Conservation (phyloP, 176 grass and related monocot genomes). For the Tillandsia leiboldiana region DNA sequence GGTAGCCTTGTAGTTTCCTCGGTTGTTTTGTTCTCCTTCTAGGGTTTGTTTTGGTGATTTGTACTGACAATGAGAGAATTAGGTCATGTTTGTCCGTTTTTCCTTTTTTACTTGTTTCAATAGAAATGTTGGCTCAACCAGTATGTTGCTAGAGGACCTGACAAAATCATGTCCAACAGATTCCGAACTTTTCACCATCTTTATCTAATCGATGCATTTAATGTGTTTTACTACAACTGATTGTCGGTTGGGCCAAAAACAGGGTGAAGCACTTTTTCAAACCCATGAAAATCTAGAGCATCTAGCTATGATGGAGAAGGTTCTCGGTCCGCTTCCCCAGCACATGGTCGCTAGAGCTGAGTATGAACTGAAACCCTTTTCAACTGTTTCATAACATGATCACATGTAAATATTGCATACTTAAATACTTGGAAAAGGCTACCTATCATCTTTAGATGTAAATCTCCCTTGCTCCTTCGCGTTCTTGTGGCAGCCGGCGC, state of each 20-base stretch:
- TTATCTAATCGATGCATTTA: neutral
- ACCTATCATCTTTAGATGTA: neutral
- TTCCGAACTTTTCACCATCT: neutral
- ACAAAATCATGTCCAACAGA: no score
- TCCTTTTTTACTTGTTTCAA: no score
- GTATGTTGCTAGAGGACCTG: no score
- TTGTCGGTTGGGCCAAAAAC: conserved; percentile 19
- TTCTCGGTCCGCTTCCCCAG: conserved; percentile 72
- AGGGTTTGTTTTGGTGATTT: no score
- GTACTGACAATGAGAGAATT: no score
- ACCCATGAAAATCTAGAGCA: conserved; percentile 98
- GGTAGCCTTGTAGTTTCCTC: no score
- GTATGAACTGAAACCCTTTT: conserved; percentile 38
- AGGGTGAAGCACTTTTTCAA: conserved; percentile 80
- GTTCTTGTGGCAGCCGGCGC: conserved; percentile 44
- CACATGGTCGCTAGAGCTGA: conserved; percentile 70
- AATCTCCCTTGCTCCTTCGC: conserved; percentile 8
- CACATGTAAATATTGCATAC: neutral
- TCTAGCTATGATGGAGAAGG: conserved; percentile 93
- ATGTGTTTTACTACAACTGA: neutral
- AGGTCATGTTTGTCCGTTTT: no score
- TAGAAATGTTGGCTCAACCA: no score
- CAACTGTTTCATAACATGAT: neutral
- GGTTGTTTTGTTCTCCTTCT: no score
- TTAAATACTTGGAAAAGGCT: neutral